These are phyloP conservation scores for Wickerhamiella infanticola DNA, from an alignment of 1,139 yeast species.

Conservation along the genomic window DNA sequence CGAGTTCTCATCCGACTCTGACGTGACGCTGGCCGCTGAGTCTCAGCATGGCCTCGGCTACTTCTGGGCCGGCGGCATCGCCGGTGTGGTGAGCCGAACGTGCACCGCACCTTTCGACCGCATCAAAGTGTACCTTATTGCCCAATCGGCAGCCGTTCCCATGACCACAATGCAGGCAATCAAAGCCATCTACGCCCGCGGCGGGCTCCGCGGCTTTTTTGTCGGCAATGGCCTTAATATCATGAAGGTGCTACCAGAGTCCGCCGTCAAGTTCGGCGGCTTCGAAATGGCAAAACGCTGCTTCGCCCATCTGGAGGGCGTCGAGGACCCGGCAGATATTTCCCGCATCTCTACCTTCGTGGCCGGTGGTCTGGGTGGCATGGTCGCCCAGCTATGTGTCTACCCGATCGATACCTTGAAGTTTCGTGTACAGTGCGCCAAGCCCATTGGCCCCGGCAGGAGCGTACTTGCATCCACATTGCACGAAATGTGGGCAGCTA, in stretches of 20 bases:
- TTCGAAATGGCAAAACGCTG: slow-evolving; percentile 75
- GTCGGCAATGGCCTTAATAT: slow-evolving; percentile 92
- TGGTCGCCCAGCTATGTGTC: slow-evolving; percentile 76
- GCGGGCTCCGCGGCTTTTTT: slow-evolving; percentile 75
- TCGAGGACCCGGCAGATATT: slow-evolving; percentile 51
- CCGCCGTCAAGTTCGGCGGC: slow-evolving; percentile 94
- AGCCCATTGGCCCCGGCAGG: slow-evolving; percentile 15
- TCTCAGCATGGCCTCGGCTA: slow-evolving; percentile 74
- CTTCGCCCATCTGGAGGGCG: slow-evolving; percentile 66
- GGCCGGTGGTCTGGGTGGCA: slow-evolving; percentile 96
- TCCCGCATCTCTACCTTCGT: slow-evolving; percentile 68
- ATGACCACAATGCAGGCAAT: slow-evolving; percentile 53
- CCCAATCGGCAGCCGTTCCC: slow-evolving; percentile 49
- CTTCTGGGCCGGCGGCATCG: slow-evolving; percentile 85
- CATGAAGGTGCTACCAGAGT: slow-evolving; percentile 89
- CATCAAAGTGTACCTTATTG: slow-evolving; percentile 81
- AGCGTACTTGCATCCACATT: slow-evolving; percentile 33
- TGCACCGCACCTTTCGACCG: slow-evolving; percentile 96
- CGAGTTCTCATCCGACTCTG: slow-evolving; percentile 81
- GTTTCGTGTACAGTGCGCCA: slow-evolving; percentile 37
- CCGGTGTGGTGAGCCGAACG: slow-evolving; percentile 94
- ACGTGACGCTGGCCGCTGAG: slow-evolving; percentile 68
- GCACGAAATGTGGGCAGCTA: slow-evolving; percentile 57
- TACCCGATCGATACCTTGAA: slow-evolving; percentile 95
- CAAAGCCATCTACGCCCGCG: slow-evolving; percentile 67